Percentiles rank a stretch among this genome's conserved stretches.
phyloP scores from a whole-genome alignment of 129 eudicot genomes.

The Escallonia rubra region DNA sequence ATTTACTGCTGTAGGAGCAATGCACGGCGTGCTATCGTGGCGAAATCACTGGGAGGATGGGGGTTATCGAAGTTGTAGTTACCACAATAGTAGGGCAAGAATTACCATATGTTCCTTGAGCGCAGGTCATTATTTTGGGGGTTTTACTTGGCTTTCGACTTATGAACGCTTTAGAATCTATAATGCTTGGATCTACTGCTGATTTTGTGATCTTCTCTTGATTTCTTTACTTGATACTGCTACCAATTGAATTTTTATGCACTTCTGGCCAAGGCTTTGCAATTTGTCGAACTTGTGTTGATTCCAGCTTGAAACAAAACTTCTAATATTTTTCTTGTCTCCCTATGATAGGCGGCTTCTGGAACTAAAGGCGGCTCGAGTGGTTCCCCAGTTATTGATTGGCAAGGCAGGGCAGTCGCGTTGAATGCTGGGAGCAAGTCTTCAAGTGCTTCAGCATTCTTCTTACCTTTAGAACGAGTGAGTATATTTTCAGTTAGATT shows the following conservation, averaged over 20 bases:
- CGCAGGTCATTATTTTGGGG: no score
- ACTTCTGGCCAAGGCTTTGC: not conserved
- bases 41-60: no score
- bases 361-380: constrained; percentile 99
- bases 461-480: constrained; percentile 87
- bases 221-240: not conserved
- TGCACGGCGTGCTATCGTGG: no score
- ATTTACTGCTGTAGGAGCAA: no score
- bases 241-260: not conserved
- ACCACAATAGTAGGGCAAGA: no score
- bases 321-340: not conserved
- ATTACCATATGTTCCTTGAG: no score
- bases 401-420: constrained; percentile 97
- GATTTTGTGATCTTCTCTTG: not conserved
- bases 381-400: constrained; percentile 95
- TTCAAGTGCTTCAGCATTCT: constrained; percentile 96
- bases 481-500: constrained; percentile 8
- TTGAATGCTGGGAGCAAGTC: constrained; percentile 98
- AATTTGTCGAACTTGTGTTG: not conserved
- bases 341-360: constrained; percentile 76
- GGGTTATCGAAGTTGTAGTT: no score
- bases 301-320: not conserved
- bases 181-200: not conserved
- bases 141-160: no score
- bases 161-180: not conserved